A percentile compares a stretch with the other conserved stretches of the same genome.
phyloP scores from a whole-genome alignment of 179 eudicot species.

The Corrigiola litoralis region DNA sequence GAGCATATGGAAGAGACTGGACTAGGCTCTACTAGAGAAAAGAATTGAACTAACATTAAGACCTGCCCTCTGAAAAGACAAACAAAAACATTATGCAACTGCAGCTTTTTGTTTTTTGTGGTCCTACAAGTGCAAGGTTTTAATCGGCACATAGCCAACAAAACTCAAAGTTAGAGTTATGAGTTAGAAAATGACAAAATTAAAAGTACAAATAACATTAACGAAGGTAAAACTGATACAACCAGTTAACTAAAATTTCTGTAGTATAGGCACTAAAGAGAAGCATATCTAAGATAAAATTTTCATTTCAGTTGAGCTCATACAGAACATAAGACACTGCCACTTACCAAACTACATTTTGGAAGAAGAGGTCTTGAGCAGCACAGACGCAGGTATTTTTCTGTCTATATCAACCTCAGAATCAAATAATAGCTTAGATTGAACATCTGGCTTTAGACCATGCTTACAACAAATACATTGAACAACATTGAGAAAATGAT shows the following conservation, averaged over 20 bases:
- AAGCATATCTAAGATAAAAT: neutral
- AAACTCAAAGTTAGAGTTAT: no score
- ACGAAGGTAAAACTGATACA: no score
- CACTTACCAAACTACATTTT: constrained; percentile 4
- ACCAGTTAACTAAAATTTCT: neutral
- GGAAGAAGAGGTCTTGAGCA: neutral
- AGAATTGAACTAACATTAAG: neutral
- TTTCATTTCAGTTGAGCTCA: neutral
- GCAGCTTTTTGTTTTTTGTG: no score
- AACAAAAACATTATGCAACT: no score
- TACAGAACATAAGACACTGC: neutral
- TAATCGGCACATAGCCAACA: no score
- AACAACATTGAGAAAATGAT: neutral
- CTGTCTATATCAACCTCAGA: neutral
- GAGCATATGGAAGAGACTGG: neutral
- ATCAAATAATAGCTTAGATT: constrained; percentile 3
- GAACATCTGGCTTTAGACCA: neutral
- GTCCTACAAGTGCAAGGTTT: no score
- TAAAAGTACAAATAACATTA: no score
- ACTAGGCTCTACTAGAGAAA: neutral
- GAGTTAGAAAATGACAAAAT: no score
- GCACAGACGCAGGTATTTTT: neutral
- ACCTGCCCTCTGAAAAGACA: neutral
- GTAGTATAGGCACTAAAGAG: neutral
- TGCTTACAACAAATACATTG: neutral